A percentile compares a stretch with the other conserved stretches of the same genome.
Conservation (phyloP, 768 basidiomycete species). For the Tylopilus felleus region DNA sequence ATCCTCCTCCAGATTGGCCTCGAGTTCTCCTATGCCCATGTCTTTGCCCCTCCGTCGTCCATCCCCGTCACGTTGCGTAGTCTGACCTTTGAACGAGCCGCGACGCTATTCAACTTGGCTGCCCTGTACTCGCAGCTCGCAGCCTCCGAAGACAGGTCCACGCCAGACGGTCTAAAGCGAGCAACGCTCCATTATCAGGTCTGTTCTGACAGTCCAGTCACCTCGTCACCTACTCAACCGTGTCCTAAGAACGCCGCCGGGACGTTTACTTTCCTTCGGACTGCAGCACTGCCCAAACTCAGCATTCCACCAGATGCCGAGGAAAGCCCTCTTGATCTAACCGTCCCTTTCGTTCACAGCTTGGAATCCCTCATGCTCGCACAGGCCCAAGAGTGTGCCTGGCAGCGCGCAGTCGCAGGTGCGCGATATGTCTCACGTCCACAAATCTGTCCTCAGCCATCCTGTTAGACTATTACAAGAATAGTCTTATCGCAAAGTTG, state of each 20-base stretch:
- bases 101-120: conserved; percentile 81
- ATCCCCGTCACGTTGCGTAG: conserved; percentile 64
- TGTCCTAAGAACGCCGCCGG: conserved; percentile 64
- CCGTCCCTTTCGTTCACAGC: conserved; percentile 53
- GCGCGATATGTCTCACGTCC: conserved; percentile 6
- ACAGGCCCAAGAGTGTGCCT: conserved; percentile 95
- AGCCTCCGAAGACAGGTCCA: conserved; percentile 63
- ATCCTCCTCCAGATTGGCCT: conserved; percentile 54
- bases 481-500: conserved; percentile 78
- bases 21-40: conserved; percentile 69
- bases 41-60: conserved; percentile 51
- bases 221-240: conserved; percentile 15
- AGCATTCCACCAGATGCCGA: conserved; percentile 45
- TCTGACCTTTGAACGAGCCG: conserved; percentile 78
- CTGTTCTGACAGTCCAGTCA: neutral
- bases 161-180: conserved; percentile 78
- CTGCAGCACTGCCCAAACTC: conserved; percentile 53
- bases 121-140: conserved; percentile 84
- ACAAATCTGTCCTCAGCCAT: neutral
- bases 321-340: conserved; percentile 64
- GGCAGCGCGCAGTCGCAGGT: conserved; percentile 91
- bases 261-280: conserved; percentile 56
- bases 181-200: conserved; percentile 73
- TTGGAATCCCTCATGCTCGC: conserved; percentile 81
- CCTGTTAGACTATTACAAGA: conserved; percentile 63